Percentiles rank a stretch among this genome's conserved stretches.
Conservation (phyloP, 140 eudicot species). For the Bidens hawaiensis region DNA sequence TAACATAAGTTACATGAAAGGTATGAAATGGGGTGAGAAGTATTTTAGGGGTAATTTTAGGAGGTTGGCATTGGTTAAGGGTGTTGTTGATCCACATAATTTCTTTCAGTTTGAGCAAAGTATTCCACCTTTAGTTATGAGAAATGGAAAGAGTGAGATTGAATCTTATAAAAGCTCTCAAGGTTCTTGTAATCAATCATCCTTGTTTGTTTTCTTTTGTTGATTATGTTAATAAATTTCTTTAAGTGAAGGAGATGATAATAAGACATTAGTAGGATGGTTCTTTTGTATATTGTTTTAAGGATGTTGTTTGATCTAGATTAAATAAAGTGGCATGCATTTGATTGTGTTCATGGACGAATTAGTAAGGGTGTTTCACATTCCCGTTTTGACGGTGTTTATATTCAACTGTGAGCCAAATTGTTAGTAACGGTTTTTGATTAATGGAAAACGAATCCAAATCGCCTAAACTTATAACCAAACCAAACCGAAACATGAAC, state of each 20-base stretch:
- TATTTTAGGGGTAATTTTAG: constrained; percentile 24
- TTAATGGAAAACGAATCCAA: too few relatives aligned
- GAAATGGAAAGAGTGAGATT: background rate
- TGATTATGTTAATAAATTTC: background rate
- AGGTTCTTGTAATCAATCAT: background rate
- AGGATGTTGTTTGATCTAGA: background rate
- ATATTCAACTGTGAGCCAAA: too few relatives aligned
- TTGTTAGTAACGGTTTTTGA: too few relatives aligned
- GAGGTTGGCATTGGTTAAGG: constrained; percentile 27
- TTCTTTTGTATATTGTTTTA: too few relatives aligned
- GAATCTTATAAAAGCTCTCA: background rate
- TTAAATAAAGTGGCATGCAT: too few relatives aligned
- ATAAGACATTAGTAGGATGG: too few relatives aligned
- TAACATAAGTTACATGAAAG: constrained; percentile 18
- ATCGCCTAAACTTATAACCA: too few relatives aligned
- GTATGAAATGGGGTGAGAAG: constrained; percentile 13
- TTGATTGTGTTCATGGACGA: too few relatives aligned
- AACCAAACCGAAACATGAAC: too few relatives aligned
- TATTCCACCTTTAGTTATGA: constrained; percentile 20
- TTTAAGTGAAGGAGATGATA: background rate
- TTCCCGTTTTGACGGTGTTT: too few relatives aligned
- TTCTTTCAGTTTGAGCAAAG: constrained; percentile 35
- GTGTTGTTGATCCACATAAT: constrained; percentile 29
- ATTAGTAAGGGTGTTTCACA: too few relatives aligned
- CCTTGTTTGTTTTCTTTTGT: background rate